Percentiles rank a stretch among this genome's conserved stretches.
Conservation (phyloP, 1,284 basidiomycete genomes). For the Wolfiporia cocos region DNA sequence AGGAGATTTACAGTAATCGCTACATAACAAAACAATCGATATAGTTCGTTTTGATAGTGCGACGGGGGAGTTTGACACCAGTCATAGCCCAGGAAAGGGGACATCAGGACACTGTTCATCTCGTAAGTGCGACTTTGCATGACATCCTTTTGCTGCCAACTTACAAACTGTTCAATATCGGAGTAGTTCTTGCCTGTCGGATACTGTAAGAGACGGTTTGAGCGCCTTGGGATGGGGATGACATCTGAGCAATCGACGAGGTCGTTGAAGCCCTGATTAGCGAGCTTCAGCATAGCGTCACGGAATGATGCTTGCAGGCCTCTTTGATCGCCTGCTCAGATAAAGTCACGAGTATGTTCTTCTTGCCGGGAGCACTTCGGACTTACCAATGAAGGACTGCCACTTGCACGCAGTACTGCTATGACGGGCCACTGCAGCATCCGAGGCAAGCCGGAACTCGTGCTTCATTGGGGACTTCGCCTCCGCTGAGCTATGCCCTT, state of each 20-base stretch:
- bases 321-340: conserved; percentile 2
- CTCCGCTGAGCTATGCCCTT: conserved; percentile 9
- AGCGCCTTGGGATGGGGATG: conserved; percentile 4
- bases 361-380: background rate
- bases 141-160: too few species aligned
- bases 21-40: too few species aligned
- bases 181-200: background rate
- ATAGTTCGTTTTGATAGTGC: too few species aligned
- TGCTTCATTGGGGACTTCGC: conserved; percentile 7
- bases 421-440: conserved; percentile 15
- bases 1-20: too few species aligned
- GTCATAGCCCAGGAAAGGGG: too few species aligned
- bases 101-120: too few species aligned
- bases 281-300: conserved; percentile 9
- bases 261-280: conserved; percentile 5
- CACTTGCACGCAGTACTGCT: conserved; percentile 10
- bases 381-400: conserved; percentile 13
- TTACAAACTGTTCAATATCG: conserved; percentile 5
- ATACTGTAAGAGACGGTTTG: background rate
- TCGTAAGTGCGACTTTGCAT: too few species aligned
- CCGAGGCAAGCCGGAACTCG: conserved; percentile 14
- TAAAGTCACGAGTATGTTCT: background rate
- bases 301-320: conserved; percentile 1
- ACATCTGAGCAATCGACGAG: conserved; percentile 9
- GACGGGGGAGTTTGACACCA: too few species aligned